phyloP scores from a whole-genome alignment of 768 basidiomycete genomes.

The Nidularia pulvinata region DNA sequence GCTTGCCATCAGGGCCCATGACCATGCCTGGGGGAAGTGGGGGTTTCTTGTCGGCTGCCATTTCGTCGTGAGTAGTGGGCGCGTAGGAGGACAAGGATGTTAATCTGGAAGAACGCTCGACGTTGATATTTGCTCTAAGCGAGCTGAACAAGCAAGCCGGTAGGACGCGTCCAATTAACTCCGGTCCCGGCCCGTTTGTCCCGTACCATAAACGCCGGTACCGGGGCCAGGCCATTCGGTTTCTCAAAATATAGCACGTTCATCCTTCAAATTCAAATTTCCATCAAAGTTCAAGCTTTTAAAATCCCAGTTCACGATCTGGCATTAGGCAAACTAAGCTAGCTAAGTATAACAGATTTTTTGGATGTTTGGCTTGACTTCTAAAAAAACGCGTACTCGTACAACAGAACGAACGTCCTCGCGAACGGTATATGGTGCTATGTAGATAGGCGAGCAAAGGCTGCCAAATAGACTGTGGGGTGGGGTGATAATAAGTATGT shows the following conservation, averaged over 20 bases:
- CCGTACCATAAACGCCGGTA: no score
- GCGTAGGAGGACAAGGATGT: not conserved
- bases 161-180: no score
- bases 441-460: not conserved
- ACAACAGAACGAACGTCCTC: not conserved
- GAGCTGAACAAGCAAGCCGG: no score
- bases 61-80: not conserved
- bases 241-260: no score
- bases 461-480: not conserved
- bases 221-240: no score
- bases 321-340: no score
- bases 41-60: not conserved
- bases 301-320: no score
- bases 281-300: no score
- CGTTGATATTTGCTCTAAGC: no score
- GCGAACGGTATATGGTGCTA: not conserved
- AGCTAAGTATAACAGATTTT: not conserved
- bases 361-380: not conserved
- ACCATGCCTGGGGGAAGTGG: slow-evolving; percentile 81
- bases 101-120: not conserved
- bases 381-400: not conserved
- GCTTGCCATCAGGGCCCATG: slow-evolving; percentile 92
- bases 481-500: not conserved
- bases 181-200: no score
- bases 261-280: no score